A percentile compares a stretch with the other conserved stretches of the same genome.
Evolutionary conservation across 2,329 filamentous ascomycete genomes (phyloP).

Genomic region (Diaporthe nobilis): DNA sequence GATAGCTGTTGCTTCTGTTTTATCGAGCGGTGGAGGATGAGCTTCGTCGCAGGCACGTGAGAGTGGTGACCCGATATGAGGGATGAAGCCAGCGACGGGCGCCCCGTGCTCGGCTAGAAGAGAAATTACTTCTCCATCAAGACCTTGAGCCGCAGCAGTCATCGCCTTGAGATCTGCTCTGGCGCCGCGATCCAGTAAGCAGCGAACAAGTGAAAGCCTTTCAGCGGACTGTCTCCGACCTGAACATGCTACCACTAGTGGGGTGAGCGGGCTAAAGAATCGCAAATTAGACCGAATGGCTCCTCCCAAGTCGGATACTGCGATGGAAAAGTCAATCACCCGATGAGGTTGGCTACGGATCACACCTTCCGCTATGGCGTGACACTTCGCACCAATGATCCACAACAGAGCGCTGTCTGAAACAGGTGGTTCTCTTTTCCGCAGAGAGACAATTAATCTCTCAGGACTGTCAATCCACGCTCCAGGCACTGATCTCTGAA

Average conservation of each 20-base stretch:
- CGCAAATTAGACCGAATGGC: rapidly evolving
- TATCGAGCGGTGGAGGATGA: no score
- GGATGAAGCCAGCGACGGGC: background rate
- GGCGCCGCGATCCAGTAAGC: background rate
- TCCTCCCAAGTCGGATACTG: background rate
- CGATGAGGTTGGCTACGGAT: background rate
- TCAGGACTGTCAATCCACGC: no score
- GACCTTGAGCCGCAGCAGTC: no score
- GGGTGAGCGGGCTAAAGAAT: no score
- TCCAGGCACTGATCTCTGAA: no score
- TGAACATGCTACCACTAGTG: background rate
- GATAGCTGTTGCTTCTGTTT: no score
- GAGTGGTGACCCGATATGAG: background rate
- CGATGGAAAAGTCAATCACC: background rate
- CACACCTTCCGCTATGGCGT: background rate
- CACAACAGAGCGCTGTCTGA: background rate
- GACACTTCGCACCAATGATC: background rate
- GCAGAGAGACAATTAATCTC: background rate
- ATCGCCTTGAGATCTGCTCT: no score
- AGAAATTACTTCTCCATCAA: background rate
- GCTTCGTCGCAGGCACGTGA: background rate
- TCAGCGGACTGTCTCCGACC: background rate
- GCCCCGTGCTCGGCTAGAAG: background rate
- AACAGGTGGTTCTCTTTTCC: background rate
- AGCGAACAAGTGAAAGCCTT: background rate